Percentiles rank a stretch among this genome's conserved stretches.
phyloP scores from a whole-genome alignment of 1,284 basidiomycete species.

The Pterula multifida region DNA sequence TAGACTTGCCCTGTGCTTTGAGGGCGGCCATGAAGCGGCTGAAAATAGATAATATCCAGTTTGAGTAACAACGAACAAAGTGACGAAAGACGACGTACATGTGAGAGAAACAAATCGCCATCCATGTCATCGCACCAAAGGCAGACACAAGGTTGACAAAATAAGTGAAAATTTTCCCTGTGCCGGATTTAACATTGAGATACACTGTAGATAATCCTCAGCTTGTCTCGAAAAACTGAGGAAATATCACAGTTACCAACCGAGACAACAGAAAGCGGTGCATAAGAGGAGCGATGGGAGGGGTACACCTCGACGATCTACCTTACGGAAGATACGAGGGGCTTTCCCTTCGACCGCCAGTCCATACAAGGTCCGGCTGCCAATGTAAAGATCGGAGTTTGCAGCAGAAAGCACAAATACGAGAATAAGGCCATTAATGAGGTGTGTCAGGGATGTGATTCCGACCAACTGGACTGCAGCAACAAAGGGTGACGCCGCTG shows the following conservation, averaged over 20 bases:
- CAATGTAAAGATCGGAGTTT: constrained; percentile 65
- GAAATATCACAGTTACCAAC: not conserved
- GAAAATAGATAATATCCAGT: too few relatives aligned
- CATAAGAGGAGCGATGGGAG: constrained; percentile 40
- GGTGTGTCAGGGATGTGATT: constrained; percentile 55
- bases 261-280: constrained; percentile 41
- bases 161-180: constrained; percentile 47
- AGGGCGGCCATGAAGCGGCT: constrained; percentile 62
- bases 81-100: constrained; percentile 28
- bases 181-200: constrained; percentile 2
- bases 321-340: constrained; percentile 36
- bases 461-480: constrained; percentile 48
- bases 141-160: constrained; percentile 62
- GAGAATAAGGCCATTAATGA: constrained; percentile 55
- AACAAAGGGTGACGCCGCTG: constrained; percentile 71
- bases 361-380: constrained; percentile 60
- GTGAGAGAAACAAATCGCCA: constrained; percentile 58
- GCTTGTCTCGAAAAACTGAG: constrained; percentile 15
- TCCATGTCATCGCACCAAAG: constrained; percentile 65
- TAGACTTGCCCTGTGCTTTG: constrained; percentile 49
- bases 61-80: not conserved
- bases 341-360: constrained; percentile 58
- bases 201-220: constrained; percentile 18
- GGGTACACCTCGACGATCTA: constrained; percentile 55
- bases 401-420: constrained; percentile 66